These are phyloP conservation scores for Puccinia triticina DNA, from an alignment of 1,284 basidiomycete species.

Conservation along the genomic window DNA sequence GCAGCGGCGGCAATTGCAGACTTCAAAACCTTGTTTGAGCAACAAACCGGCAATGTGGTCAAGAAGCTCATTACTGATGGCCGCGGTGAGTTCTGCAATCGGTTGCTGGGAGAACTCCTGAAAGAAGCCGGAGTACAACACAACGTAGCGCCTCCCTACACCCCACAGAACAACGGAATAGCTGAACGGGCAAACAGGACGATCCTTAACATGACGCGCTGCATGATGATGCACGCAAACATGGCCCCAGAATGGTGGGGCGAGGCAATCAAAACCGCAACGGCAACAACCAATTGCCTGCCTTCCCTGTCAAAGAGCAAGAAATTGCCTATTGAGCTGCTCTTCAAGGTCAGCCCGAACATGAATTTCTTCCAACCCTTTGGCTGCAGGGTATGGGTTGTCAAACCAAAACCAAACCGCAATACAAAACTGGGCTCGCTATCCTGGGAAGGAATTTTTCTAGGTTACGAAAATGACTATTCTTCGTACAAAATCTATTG, in stretches of 20 bases:
- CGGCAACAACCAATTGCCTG: no score
- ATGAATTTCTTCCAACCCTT: not conserved
- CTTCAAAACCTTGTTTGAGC: not conserved
- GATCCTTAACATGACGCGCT: not conserved
- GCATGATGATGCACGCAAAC: no score
- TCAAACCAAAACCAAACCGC: not conserved
- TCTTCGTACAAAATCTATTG: no score
- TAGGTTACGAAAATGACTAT: no score
- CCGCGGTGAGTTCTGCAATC: not conserved
- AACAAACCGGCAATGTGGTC: not conserved
- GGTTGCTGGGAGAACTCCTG: not conserved
- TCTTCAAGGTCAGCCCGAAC: not conserved
- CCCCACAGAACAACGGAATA: not conserved
- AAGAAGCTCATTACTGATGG: not conserved
- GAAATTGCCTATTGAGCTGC: no score
- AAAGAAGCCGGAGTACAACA: no score
- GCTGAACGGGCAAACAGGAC: not conserved
- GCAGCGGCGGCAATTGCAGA: no score
- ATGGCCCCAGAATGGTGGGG: no score
- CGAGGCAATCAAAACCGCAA: no score
- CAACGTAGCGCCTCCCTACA: not conserved
- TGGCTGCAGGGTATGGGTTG: not conserved
- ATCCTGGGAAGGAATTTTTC: not conserved
- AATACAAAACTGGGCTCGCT: not conserved
- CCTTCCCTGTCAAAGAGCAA: no score